Base-by-base conservation (phyloP, 768 basidiomycete species). In the Kwoniella dendrophila region DNA sequence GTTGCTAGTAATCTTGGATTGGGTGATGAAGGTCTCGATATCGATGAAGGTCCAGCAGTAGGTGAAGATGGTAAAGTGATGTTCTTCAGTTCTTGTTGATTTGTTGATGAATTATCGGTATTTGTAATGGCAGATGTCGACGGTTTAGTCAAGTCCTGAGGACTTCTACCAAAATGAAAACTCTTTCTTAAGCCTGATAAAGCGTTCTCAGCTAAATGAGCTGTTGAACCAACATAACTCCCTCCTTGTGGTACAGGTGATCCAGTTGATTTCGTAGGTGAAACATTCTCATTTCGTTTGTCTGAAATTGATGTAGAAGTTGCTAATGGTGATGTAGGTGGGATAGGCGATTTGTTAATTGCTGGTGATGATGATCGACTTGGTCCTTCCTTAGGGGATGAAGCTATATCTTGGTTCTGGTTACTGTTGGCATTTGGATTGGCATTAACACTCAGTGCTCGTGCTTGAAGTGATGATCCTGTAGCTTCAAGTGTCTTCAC, bases 401-500 rank as follows among this genome's bases (percentile, higher is more conserved):
- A 51, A 36, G 36, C 12, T 22, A 16, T n/a, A 41, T 22, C 32
- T 36, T 20, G 30, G 10, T 47, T 4, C 26, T 22, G 48, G 40
- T 49, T 61, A 49, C 1, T 34, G 20, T 38, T 63, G 51, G 27
- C 62, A 43, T 18, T 54, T 53, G 30, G 56, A 41, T 56, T 65
- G 11, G 60, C 53, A 41, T 62, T 62, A 2, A 57, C 58, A 58
- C 57, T 65, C 6, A 65, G 33, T 18, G 71, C 69, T 8, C 67
- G 51, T 34, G 66, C 63, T 53, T 75, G 74, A 2, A 75, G 66
- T 7, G 59, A 56, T 8, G 69, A 51, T 4, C 74, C 74, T 8
- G 69, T 68, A 20, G 69, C 63, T 63, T 75, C 74, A 24, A 75
- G 53, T 29, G 63, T 48, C 22, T 71, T 75, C 38, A 73, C 74